Percentiles rank a stretch among this genome's conserved stretches.
These are phyloP conservation scores for Niveomyces coronatus DNA, from an alignment of 2,329 filamentous ascomycete species.

Conservation along the genomic window DNA sequence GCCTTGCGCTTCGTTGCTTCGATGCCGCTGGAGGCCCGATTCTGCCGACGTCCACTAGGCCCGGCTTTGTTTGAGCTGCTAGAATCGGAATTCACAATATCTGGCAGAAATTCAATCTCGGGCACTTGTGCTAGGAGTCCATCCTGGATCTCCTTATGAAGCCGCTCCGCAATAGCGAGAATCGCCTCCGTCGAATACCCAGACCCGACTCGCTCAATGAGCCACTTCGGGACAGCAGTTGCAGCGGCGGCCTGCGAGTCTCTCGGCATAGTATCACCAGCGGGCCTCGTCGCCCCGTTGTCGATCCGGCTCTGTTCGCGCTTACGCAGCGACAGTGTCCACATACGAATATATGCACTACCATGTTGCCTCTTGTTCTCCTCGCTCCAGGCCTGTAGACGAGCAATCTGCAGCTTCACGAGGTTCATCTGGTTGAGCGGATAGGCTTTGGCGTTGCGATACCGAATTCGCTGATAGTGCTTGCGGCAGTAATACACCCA, in stretches of 20 bases:
- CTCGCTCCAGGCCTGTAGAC: conserved; percentile 53
- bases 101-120: conserved; percentile 49
- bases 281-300: conserved; percentile 21
- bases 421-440: conserved; percentile 53
- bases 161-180: conserved; percentile 33
- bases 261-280: conserved; percentile 16
- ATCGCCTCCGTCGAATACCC: conserved; percentile 40
- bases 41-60: conserved; percentile 13
- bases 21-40: conserved; percentile 9
- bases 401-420: conserved; percentile 50
- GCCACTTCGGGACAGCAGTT: conserved; percentile 38
- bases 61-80: conserved; percentile 2
- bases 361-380: conserved; percentile 28
- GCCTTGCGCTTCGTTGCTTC: conserved; percentile 18
- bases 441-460: conserved; percentile 53
- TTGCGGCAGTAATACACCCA: conserved; percentile 75
- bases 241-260: conserved; percentile 19
- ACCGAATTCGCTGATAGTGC: conserved; percentile 68
- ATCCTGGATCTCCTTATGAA: conserved; percentile 34
- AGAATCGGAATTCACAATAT: conserved; percentile 32
- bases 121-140: conserved; percentile 37
- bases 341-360: conserved; percentile 30
- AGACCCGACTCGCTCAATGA: conserved; percentile 33
- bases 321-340: conserved; percentile 53
- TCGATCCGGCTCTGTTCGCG: conserved; percentile 50